phyloP scores from a whole-genome alignment of 2,329 filamentous ascomycete genomes.

The Fusarium heterosporum region DNA sequence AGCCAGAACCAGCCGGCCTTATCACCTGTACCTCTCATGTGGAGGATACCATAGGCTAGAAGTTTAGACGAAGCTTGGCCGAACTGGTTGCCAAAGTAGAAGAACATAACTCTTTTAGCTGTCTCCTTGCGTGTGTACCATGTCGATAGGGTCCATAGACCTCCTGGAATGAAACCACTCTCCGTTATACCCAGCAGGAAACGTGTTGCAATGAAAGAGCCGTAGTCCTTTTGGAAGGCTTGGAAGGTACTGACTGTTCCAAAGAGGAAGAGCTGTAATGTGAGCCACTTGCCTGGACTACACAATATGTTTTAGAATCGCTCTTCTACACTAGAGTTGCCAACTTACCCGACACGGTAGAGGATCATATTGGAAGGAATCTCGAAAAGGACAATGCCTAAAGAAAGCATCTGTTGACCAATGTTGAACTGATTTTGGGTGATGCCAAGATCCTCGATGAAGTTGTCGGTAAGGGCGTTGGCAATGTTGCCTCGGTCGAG shows the following conservation, averaged over 20 bases:
- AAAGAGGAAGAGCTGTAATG: conserved; percentile 64
- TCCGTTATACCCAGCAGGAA: conserved; percentile 66
- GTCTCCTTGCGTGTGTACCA: conserved; percentile 67
- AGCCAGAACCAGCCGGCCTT: conserved; percentile 56
- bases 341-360: conserved; percentile 45
- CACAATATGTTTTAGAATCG: too few relatives aligned
- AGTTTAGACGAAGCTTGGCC: conserved; percentile 55
- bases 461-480: conserved; percentile 62
- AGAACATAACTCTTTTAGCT: conserved; percentile 64
- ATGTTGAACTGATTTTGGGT: conserved; percentile 64
- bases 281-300: conserved; percentile 63
- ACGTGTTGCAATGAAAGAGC: conserved; percentile 61
- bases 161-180: conserved; percentile 66
- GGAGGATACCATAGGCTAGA: conserved; percentile 60
- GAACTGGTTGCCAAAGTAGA: conserved; percentile 67
- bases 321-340: too few relatives aligned
- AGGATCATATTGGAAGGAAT: conserved; percentile 54
- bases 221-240: conserved; percentile 61
- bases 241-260: conserved; percentile 67
- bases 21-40: conserved; percentile 60
- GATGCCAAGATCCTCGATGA: conserved; percentile 62
- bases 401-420: conserved; percentile 62
- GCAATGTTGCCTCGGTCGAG: conserved; percentile 58
- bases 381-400: conserved; percentile 61
- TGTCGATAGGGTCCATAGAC: conserved; percentile 62